These are phyloP conservation scores for Ascosphaera aggregata DNA, from an alignment of 2,329 filamentous ascomycete genomes.

Conservation along the genomic window DNA sequence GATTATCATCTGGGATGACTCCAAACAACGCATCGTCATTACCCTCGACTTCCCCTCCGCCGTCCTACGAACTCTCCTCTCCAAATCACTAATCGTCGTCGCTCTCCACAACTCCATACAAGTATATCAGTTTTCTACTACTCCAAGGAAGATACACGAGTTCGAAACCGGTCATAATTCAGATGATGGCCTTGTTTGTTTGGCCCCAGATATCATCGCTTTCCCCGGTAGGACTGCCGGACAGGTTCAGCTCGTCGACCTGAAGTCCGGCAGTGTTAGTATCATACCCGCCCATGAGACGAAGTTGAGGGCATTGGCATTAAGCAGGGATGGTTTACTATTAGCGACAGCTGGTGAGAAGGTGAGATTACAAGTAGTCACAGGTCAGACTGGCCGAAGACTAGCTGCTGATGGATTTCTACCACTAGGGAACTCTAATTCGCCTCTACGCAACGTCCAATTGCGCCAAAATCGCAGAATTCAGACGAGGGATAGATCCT, in stretches of 20 bases:
- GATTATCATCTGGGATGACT: slow-evolving; percentile 80
- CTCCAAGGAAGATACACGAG: slow-evolving; percentile 43
- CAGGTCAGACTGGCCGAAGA: neutral
- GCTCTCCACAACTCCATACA: slow-evolving; percentile 62
- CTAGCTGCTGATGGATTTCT: slow-evolving; percentile 6
- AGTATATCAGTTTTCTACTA: slow-evolving; percentile 55
- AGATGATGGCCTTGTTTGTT: slow-evolving; percentile 53
- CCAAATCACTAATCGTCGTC: slow-evolving; percentile 52
- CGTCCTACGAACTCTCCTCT: slow-evolving; percentile 57
- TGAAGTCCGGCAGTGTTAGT: slow-evolving; percentile 58
- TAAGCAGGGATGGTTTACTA: slow-evolving; percentile 59
- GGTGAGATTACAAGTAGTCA: slow-evolving; percentile 18
- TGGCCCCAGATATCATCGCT: slow-evolving; percentile 49
- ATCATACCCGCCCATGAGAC: slow-evolving; percentile 83
- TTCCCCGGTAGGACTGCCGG: slow-evolving; percentile 75
- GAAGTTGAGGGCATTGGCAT: slow-evolving; percentile 49
- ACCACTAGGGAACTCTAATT: slow-evolving; percentile 51
- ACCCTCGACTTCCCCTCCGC: slow-evolving; percentile 58
- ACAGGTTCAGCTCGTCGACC: slow-evolving; percentile 70
- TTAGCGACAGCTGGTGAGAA: slow-evolving; percentile 79
- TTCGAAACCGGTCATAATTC: slow-evolving; percentile 81
- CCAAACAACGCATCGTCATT: slow-evolving; percentile 49
- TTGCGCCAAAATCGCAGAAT: slow-evolving; percentile 59
- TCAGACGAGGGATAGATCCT: slow-evolving; percentile 71
- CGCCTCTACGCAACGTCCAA: slow-evolving; percentile 63